Percentiles rank a stretch among this genome's conserved stretches.
Evolutionary conservation across 2,329 filamentous ascomycete genomes (phyloP).

Genomic region (Knufia fluminis): DNA sequence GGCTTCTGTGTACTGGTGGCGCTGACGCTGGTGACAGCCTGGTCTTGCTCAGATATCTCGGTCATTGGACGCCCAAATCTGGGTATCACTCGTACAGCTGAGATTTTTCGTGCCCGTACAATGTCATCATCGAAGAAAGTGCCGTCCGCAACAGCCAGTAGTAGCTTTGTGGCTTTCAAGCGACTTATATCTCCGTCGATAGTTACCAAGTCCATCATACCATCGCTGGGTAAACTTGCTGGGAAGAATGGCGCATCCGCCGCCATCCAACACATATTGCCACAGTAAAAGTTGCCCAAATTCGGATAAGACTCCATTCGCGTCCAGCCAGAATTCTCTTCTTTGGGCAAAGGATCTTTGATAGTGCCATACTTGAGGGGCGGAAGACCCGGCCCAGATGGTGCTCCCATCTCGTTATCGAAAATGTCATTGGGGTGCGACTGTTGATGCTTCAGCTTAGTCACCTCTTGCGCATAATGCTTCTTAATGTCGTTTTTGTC

Average conservation of each 20-base stretch:
- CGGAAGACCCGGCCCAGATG: constrained; percentile 50
- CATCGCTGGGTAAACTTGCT: constrained; percentile 71
- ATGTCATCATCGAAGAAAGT: constrained; percentile 70
- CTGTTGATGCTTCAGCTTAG: constrained; percentile 24
- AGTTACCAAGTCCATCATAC: constrained; percentile 73
- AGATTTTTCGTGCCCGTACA: constrained; percentile 73
- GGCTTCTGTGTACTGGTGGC: neutral
- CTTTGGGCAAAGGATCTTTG: constrained; percentile 61
- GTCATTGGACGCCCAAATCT: constrained; percentile 28
- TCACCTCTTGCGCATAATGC: constrained; percentile 53
- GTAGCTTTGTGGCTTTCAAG: constrained; percentile 55
- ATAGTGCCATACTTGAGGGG: constrained; percentile 69
- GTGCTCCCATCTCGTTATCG: constrained; percentile 26
- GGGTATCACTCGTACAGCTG: constrained; percentile 78
- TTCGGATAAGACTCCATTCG: constrained; percentile 58
- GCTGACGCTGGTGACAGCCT: neutral
- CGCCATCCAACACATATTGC: constrained; percentile 92
- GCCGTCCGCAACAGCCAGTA: constrained; percentile 62
- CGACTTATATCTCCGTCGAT: constrained; percentile 67
- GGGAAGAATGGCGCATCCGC: constrained; percentile 81
- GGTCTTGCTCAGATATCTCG: constrained; percentile 14
- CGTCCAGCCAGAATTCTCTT: constrained; percentile 68
- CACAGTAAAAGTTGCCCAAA: constrained; percentile 85
- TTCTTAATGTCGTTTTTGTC: constrained; percentile 65
- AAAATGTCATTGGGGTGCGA: constrained; percentile 30